Evolutionary conservation across 495 filamentous ascomycete genomes (phyloP).

Genomic region (Penicillium samsonianum): DNA sequence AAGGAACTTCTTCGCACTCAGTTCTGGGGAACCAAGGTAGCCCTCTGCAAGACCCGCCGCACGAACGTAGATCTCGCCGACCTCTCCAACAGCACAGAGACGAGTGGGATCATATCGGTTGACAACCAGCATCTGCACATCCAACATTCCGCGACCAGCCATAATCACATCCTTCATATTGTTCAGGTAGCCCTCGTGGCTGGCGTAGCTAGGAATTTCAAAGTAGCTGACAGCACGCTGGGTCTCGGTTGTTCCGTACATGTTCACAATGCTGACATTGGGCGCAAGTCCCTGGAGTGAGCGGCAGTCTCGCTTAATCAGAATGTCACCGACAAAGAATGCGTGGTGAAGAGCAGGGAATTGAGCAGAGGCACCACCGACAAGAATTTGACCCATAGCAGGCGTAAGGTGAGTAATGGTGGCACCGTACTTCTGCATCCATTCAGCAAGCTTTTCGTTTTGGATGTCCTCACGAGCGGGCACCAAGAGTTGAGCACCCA

Average conservation of each 20-base stretch:
- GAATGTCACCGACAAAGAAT: constrained; percentile 92
- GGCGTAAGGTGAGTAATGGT: constrained; percentile 93
- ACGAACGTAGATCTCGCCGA: constrained; percentile 85
- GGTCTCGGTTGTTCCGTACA: constrained; percentile 93
- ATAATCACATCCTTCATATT: constrained; percentile 78
- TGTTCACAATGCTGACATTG: constrained; percentile 81
- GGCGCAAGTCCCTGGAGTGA: constrained; percentile 73
- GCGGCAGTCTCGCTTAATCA: constrained; percentile 86
- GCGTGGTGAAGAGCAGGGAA: constrained; percentile 78
- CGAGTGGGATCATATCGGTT: constrained; percentile 71
- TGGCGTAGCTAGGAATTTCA: constrained; percentile 70
- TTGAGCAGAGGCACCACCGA: constrained; percentile 76
- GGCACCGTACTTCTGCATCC: constrained; percentile 78
- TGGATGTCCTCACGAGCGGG: constrained; percentile 84
- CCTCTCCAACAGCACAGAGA: constrained; percentile 77
- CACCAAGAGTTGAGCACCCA: constrained; percentile 79
- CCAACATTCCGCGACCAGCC: constrained; percentile 84
- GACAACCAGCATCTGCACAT: constrained; percentile 91
- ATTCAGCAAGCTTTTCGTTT: constrained; percentile 85
- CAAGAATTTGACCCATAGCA: constrained; percentile 92
- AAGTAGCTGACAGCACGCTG: constrained; percentile 86
- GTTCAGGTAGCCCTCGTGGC: constrained; percentile 68
- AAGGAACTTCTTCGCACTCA: constrained; percentile 81
- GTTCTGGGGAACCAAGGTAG: constrained; percentile 69
- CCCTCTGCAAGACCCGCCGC: constrained; percentile 89